Evolutionary conservation across 129 eudicot genomes (phyloP), one percentile per base, ranked within the genome.

Genomic region (Dittrichia graveolens): DNA sequence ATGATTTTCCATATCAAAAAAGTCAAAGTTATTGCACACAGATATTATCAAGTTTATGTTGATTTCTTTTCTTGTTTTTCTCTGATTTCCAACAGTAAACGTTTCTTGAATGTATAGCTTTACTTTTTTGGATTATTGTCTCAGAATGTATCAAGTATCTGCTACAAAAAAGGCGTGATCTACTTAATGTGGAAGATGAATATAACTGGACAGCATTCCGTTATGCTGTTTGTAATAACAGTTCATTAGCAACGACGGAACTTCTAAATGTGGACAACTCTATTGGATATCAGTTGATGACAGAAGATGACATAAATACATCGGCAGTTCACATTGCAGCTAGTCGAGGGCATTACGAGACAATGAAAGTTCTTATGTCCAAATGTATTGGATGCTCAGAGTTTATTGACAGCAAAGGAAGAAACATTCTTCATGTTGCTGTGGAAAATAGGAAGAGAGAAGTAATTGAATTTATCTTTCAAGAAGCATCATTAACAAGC

Each of bases 321-420:
- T 18, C 54, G 18, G 39, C 69, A 64, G 8, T 64, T 64, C 69
- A 64, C 69, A 16, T 64, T 43, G 54, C 54, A 42, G 69, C 69
- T 42, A 43, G 39, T 16, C 14, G 5, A 16, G 69, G 69, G 35
- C 34, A 64, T 14, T 10, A 8, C n/a, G 13, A 64, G 16, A 64
- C 39, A 10, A 42, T 64, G 39, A 4, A 64, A 16, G 14, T 16
- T 64, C 69, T 64, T 64, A 16, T 64, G 35, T 31, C 47, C 4
- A 4, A 8, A 43, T 43, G 40, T 9, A 38, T 15, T 5, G 69
- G 69, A 64, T 64, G 53, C 15, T 16, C n/a, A 16, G 15, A 42
- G 8, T 19, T 64, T 18, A 43, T 19, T 9, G 69, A 64, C 43
- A 16, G 13, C 4, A 31, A 43, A 4, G 54, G 69, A 64, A 43